Percentiles rank a stretch among this genome's conserved stretches.
These are phyloP conservation scores for Cryptococcus wingfieldii DNA, from an alignment of 1,284 basidiomycete species.

Conservation along the genomic window DNA sequence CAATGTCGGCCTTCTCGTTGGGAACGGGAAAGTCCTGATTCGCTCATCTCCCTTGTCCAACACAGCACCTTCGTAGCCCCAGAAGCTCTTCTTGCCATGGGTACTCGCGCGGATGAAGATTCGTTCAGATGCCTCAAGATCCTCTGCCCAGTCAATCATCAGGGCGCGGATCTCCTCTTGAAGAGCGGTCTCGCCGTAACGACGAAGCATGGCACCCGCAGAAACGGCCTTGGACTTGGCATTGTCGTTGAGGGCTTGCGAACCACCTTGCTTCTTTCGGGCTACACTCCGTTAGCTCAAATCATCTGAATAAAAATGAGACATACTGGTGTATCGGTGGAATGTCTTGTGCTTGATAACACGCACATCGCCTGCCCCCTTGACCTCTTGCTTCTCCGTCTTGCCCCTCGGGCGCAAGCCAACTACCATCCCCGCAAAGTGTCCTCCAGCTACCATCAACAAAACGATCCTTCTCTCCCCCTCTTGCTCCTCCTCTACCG, in stretches of 20 bases:
- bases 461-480: constrained; percentile 80
- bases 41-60: constrained; percentile 67
- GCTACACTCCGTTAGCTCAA: constrained; percentile 54
- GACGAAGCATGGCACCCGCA: constrained; percentile 87
- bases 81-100: constrained; percentile 78
- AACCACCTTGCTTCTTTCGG: constrained; percentile 94
- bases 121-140: constrained; percentile 72
- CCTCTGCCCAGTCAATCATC: constrained; percentile 75
- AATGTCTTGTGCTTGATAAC: constrained; percentile 92
- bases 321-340: constrained; percentile 92
- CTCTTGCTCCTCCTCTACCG: constrained; percentile 50
- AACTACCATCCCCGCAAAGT: constrained; percentile 91
- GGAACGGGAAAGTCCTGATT: constrained; percentile 85
- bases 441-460: constrained; percentile 94
- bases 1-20: constrained; percentile 89
- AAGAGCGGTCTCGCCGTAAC: constrained; percentile 91
- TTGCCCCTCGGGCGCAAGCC: constrained; percentile 52
- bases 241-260: constrained; percentile 88
- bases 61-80: constrained; percentile 72
- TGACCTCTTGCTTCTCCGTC: constrained; percentile 56
- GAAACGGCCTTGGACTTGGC: constrained; percentile 88
- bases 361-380: constrained; percentile 60
- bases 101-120: constrained; percentile 85
- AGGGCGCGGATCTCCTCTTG: constrained; percentile 86
- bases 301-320: background rate